Conservation (phyloP, 371 early-diverging fungal genomes). For the Mucor irregularis region DNA sequence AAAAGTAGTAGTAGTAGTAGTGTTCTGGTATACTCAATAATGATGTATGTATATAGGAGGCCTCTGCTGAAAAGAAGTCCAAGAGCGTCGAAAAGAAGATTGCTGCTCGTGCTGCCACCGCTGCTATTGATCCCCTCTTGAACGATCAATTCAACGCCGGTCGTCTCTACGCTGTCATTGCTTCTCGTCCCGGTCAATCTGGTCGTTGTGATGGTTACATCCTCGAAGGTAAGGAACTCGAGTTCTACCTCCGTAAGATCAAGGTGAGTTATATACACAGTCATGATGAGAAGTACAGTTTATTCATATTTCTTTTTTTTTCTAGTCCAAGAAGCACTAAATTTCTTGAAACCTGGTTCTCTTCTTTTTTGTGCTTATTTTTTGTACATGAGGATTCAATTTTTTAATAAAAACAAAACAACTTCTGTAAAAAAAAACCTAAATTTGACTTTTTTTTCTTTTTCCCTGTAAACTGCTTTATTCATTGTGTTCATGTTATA, state of each 20-base stretch:
- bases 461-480: background rate
- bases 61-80: constrained; percentile 81
- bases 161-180: constrained; percentile 92
- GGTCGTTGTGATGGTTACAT: constrained; percentile 99
- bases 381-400: background rate
- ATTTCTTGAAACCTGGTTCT: constrained; percentile 5
- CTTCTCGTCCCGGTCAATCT: constrained; percentile 99
- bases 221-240: constrained; percentile 98
- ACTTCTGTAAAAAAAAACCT: background rate
- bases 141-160: constrained; percentile 97
- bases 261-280: constrained; percentile 48
- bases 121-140: constrained; percentile 86
- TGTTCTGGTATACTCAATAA: too few species aligned
- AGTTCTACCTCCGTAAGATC: constrained; percentile 94
- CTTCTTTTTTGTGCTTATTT: constrained; percentile 1
- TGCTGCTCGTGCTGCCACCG: constrained; percentile 77
- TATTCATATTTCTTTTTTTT: background rate
- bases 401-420: background rate
- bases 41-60: too few species aligned
- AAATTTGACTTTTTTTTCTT: background rate
- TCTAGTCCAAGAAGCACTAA: constrained; percentile 37
- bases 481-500: too few species aligned
- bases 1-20: too few species aligned
- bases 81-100: constrained; percentile 90
- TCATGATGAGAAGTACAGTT: background rate